A percentile compares a stretch with the other conserved stretches of the same genome.
These are phyloP conservation scores for Entomophthora muscae DNA, from an alignment of 371 early-diverging fungal species.

Conservation along the genomic window DNA sequence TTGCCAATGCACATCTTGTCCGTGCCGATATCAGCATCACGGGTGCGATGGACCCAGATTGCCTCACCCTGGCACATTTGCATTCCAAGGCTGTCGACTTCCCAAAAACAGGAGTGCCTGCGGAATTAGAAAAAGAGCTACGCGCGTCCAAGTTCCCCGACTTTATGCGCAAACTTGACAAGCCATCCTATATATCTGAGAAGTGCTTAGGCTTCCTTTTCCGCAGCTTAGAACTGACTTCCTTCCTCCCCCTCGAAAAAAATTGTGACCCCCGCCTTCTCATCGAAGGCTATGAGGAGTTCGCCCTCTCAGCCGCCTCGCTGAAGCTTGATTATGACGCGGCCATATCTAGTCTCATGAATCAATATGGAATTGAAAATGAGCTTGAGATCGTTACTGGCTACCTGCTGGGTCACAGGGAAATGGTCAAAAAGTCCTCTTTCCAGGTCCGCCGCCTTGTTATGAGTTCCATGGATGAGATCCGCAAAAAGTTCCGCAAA, in stretches of 20 bases:
- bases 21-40: conserved; percentile 30
- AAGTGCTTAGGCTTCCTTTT: conserved; percentile 46
- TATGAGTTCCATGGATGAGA: conserved; percentile 17
- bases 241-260: conserved; percentile 14
- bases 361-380: conserved; percentile 40
- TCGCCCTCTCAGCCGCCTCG: conserved; percentile 27
- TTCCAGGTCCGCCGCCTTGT: conserved; percentile 26
- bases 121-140: conserved; percentile 22
- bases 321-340: conserved; percentile 25
- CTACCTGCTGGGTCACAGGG: conserved; percentile 12
- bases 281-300: conserved; percentile 30
- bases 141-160: conserved; percentile 42
- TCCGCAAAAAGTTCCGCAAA: conserved; percentile 20
- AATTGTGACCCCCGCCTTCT: conserved; percentile 25
- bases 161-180: conserved; percentile 55
- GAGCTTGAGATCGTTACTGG: conserved; percentile 22
- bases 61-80: conserved; percentile 42
- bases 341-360: conserved; percentile 34
- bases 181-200: conserved; percentile 28
- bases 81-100: conserved; percentile 52
- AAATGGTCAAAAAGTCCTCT: conserved; percentile 9
- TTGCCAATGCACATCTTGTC: conserved; percentile 60
- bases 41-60: conserved; percentile 30
- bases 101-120: conserved; percentile 43
- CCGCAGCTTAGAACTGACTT: conserved; percentile 12